Conservation (phyloP, 2,329 filamentous ascomycete genomes). For the Lasiodiplodia gonubiensis region DNA sequence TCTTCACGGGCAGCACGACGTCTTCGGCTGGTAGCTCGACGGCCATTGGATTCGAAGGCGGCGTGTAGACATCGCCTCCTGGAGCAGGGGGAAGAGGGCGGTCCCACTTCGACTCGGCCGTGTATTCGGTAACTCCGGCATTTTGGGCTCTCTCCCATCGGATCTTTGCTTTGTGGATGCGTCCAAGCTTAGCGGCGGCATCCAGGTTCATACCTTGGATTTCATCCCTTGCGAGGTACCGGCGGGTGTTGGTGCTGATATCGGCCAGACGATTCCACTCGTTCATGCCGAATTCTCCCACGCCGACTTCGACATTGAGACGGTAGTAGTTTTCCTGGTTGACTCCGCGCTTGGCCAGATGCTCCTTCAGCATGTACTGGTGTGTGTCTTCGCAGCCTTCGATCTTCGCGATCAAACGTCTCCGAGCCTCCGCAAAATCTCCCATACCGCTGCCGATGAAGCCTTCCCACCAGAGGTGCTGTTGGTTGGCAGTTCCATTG, state of each 20-base stretch:
- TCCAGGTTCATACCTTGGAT: conserved; percentile 79
- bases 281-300: conserved; percentile 98
- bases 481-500: conserved; percentile 69
- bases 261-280: conserved; percentile 95
- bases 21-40: conserved; percentile 66
- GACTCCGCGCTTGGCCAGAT: conserved; percentile 77
- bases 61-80: conserved; percentile 42
- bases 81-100: conserved; percentile 36
- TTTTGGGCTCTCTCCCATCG: conserved; percentile 63
- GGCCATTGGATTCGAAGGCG: conserved; percentile 55
- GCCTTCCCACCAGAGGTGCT: conserved; percentile 89
- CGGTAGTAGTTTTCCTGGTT: conserved; percentile 92
- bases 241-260: conserved; percentile 88
- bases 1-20: conserved; percentile 41
- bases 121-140: conserved; percentile 30
- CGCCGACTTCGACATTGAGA: conserved; percentile 94
- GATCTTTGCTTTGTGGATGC: conserved; percentile 77
- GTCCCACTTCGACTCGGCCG: conserved; percentile 34
- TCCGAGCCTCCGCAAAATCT: conserved; percentile 87
- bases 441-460: conserved; percentile 75
- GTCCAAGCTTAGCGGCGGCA: conserved; percentile 79
- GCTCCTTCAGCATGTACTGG: conserved; percentile 79
- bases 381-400: conserved; percentile 94
- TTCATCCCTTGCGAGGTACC: conserved; percentile 75
- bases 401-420: conserved; percentile 86